Evolutionary conservation across 1,139 yeast species (phyloP).

Genomic region (Geotrichum bryndzae): DNA sequence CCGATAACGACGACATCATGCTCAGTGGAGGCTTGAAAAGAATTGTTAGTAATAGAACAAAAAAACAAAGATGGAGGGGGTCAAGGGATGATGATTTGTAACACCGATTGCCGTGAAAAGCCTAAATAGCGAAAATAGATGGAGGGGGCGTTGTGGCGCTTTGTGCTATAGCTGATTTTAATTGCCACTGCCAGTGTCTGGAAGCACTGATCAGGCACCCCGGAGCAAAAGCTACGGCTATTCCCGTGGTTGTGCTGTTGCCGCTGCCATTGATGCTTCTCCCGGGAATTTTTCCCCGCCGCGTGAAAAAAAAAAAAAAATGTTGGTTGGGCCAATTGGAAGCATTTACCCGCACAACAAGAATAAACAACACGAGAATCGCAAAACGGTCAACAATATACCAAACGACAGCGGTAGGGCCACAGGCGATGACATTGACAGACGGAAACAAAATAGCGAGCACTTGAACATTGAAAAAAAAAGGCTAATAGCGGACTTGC

Average conservation of each 20-base stretch:
- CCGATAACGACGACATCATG: slow-evolving; percentile 94
- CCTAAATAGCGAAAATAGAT: background rate
- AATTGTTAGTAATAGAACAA: background rate
- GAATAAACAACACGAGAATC: background rate
- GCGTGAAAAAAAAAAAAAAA: background rate
- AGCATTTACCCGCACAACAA: slow-evolving; percentile 10
- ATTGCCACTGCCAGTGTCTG: background rate
- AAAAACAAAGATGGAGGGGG: background rate
- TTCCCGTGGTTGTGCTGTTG: background rate
- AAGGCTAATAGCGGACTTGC: background rate
- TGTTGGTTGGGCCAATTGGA: slow-evolving; percentile 1
- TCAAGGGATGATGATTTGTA: background rate
- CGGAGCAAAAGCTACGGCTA: background rate
- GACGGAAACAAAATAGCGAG: background rate
- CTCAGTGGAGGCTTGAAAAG: slow-evolving; percentile 37
- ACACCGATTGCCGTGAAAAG: background rate
- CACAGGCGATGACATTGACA: background rate
- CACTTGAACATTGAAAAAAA: background rate
- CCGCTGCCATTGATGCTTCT: background rate
- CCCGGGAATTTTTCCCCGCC: background rate
- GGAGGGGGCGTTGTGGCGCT: slow-evolving; percentile 1
- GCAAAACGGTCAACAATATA: background rate
- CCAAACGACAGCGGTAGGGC: background rate
- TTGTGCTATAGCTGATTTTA: background rate
- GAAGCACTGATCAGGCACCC: background rate